These are phyloP conservation scores for Fusarium neocosmosporiellum DNA, from an alignment of 2,329 filamentous ascomycete genomes.

Conservation along the genomic window DNA sequence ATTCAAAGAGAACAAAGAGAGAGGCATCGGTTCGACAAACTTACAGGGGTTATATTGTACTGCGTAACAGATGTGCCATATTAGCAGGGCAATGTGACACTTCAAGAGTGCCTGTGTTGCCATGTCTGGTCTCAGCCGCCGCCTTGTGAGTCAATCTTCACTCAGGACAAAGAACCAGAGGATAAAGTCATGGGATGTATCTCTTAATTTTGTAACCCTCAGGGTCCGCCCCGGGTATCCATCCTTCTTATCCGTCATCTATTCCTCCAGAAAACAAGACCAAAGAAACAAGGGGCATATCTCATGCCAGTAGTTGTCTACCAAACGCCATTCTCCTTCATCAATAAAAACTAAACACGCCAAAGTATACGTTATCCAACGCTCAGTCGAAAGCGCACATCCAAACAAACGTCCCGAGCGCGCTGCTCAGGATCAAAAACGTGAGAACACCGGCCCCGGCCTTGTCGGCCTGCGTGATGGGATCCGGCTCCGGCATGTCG, in stretches of 20 bases:
- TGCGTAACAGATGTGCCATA: too few species aligned
- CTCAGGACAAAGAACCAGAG: too few species aligned
- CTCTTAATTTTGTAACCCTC: neutral
- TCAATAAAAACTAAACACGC: neutral
- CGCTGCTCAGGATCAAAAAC: constrained; percentile 54
- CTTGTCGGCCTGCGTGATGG: constrained; percentile 57
- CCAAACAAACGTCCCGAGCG: constrained; percentile 60
- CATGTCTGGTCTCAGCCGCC: too few species aligned
- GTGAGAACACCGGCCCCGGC: constrained; percentile 63
- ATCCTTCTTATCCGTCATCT: neutral
- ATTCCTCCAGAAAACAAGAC: neutral
- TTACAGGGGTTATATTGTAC: too few species aligned
- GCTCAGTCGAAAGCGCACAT: constrained; percentile 55
- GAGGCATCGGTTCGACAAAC: too few species aligned
- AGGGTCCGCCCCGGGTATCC: neutral
- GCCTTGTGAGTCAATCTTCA: too few species aligned
- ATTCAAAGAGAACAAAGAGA: too few species aligned
- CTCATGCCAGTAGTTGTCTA: constrained; percentile 1
- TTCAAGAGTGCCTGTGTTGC: too few species aligned
- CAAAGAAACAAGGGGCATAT: constrained; percentile 3
- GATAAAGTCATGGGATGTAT: neutral
- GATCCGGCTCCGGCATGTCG: constrained; percentile 42
- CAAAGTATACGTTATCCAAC: constrained; percentile 1
- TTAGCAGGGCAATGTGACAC: too few species aligned
- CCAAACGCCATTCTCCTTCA: constrained; percentile 3